Evolutionary conservation across 495 filamentous ascomycete genomes (phyloP).

Genomic region (Hypoxylon subgilvum): DNA sequence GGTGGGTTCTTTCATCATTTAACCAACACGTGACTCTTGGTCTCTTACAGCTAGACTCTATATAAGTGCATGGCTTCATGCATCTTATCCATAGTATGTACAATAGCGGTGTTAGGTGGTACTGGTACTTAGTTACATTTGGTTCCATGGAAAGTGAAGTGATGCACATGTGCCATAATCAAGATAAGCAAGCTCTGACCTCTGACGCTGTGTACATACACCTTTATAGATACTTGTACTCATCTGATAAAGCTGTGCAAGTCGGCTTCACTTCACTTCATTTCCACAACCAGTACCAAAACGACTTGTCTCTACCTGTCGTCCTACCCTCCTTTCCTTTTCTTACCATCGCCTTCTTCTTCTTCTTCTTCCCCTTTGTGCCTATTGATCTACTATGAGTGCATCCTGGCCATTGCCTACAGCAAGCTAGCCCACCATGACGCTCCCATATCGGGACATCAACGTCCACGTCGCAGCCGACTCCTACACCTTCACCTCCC

Average conservation of each 20-base stretch:
- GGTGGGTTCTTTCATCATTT: background rate
- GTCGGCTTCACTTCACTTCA: slow-evolving; percentile 23
- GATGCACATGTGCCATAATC: too few species aligned
- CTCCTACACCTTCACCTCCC: slow-evolving; percentile 95
- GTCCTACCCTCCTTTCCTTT: slow-evolving; percentile 25
- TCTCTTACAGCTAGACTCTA: background rate
- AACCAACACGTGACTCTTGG: background rate
- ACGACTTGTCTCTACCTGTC: slow-evolving; percentile 27
- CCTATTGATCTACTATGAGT: slow-evolving; percentile 25
- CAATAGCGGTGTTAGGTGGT: too few species aligned
- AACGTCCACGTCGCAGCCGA: slow-evolving; percentile 90
- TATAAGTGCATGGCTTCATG: background rate
- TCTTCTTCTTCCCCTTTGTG: slow-evolving; percentile 5
- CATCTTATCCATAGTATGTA: background rate
- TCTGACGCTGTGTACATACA: too few species aligned
- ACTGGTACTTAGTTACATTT: too few species aligned
- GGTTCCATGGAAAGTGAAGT: too few species aligned
- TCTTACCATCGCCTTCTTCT: background rate
- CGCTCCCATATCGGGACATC: slow-evolving; percentile 91
- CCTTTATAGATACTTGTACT: too few species aligned
- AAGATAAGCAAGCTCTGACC: too few species aligned
- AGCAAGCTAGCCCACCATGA: slow-evolving; percentile 45
- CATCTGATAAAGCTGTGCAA: too few species aligned
- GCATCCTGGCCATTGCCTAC: slow-evolving; percentile 24
- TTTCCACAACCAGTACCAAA: background rate